A percentile compares a stretch with the other conserved stretches of the same genome.
Evolutionary conservation across 2,329 filamentous ascomycete species (phyloP).

Genomic region (Ascochyta viciae-villosae): DNA sequence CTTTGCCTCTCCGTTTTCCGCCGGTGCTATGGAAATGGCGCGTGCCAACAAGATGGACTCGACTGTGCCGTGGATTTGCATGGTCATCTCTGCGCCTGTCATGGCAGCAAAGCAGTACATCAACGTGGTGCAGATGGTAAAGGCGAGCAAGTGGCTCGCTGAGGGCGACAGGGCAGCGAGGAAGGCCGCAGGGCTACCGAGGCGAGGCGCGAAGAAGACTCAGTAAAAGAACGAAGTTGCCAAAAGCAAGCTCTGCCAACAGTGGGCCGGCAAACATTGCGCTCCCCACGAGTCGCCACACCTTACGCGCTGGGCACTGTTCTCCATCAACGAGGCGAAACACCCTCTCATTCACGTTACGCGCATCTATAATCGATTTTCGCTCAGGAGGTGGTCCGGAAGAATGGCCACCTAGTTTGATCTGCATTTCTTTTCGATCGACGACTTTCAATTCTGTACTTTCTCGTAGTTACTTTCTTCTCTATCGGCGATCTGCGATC

Average conservation of each 20-base stretch:
- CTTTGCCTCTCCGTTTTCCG: conserved; percentile 89
- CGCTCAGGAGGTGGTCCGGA: not conserved
- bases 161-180: conserved; percentile 83
- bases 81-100: conserved; percentile 79
- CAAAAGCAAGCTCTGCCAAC: not conserved
- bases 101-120: conserved; percentile 93
- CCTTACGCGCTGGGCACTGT: not conserved
- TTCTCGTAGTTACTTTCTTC: conserved; percentile 8
- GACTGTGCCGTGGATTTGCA: conserved; percentile 77
- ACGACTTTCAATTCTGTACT: not conserved
- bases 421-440: not conserved
- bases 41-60: conserved; percentile 80
- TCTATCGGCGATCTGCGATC: not conserved
- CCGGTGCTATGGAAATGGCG: conserved; percentile 89
- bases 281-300: not conserved
- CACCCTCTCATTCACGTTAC: not conserved
- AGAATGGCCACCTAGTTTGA: not conserved
- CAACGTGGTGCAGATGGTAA: conserved; percentile 92
- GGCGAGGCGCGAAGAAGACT: conserved; percentile 38
- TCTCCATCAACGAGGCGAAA: not conserved
- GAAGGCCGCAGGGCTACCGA: conserved; percentile 51
- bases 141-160: conserved; percentile 89
- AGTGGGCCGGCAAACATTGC: not conserved
- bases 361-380: not conserved
- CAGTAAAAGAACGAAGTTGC: conserved; percentile 23